A percentile compares a stretch with the other conserved stretches of the same genome.
Evolutionary conservation across 495 filamentous ascomycete species (phyloP).

Genomic region (Podospora bellae-mahoneyi): DNA sequence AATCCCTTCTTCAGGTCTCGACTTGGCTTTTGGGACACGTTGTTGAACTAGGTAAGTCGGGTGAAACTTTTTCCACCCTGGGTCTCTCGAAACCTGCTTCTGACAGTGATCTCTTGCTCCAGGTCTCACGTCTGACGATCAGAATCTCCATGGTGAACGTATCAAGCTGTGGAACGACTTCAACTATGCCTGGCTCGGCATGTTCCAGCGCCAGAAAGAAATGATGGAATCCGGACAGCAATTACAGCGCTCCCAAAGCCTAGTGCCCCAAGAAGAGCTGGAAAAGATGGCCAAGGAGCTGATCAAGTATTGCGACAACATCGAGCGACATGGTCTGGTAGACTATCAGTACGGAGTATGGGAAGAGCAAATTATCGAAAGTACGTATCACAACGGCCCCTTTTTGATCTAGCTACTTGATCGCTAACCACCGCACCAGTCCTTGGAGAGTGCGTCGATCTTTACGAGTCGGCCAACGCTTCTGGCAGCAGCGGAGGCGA

Average conservation of each 20-base stretch:
- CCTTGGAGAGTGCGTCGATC: conserved; percentile 62
- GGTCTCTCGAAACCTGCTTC: neutral
- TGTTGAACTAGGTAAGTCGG: conserved; percentile 72
- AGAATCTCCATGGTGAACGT: conserved; percentile 62
- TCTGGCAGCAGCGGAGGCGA: conserved; percentile 26
- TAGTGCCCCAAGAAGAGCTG: conserved; percentile 66
- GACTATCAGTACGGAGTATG: conserved; percentile 97
- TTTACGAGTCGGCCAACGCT: conserved; percentile 45
- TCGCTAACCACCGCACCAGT: conserved; percentile 41
- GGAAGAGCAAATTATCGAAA: conserved; percentile 85
- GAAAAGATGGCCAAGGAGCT: conserved; percentile 79
- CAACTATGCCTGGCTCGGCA: conserved; percentile 87
- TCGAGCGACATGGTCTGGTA: conserved; percentile 86
- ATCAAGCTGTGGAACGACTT: conserved; percentile 90
- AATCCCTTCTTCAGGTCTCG: conserved; percentile 72
- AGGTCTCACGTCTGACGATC: conserved; percentile 63
- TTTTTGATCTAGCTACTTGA: neutral
- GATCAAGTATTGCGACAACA: conserved; percentile 73
- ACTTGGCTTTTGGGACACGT: conserved; percentile 82
- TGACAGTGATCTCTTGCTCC: conserved; percentile 20
- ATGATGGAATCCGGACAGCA: conserved; percentile 61
- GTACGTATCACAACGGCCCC: conserved; percentile 49
- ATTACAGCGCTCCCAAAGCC: conserved; percentile 56
- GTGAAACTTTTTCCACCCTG: conserved; percentile 22
- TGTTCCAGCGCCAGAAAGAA: conserved; percentile 85